phyloP scores from a whole-genome alignment of 495 filamentous ascomycete species.

The Xylaria palmicola region DNA sequence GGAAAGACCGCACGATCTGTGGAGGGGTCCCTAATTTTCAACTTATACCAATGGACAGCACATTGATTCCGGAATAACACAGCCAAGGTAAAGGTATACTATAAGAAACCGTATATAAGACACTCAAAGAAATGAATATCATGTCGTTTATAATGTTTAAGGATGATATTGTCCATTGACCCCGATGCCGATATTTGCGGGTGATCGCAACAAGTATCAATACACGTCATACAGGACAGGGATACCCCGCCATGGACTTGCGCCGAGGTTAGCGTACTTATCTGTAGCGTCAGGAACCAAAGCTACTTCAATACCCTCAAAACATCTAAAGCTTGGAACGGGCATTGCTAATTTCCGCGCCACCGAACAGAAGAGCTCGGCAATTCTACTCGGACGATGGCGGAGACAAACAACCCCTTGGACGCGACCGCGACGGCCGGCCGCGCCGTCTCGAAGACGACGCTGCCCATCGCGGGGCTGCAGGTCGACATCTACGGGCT shows the following conservation, averaged over 20 bases:
- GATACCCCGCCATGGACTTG: neutral
- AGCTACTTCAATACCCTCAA: neutral
- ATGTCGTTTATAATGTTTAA: no score
- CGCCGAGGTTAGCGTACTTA: neutral
- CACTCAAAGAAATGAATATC: no score
- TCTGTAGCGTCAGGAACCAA: neutral
- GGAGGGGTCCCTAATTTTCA: no score
- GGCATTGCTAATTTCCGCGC: neutral
- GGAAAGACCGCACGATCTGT: no score
- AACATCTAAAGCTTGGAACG: neutral
- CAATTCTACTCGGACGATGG: conserved; percentile 17
- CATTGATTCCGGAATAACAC: no score
- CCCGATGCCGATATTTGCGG: no score
- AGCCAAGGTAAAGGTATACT: no score
- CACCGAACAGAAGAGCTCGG: neutral
- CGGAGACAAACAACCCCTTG: conserved; percentile 28
- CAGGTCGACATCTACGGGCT: conserved; percentile 77
- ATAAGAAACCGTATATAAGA: no score
- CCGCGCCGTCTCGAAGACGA: conserved; percentile 56
- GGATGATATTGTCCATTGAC: no score
- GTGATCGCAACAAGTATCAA: neutral
- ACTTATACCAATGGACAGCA: no score
- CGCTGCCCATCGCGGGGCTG: conserved; percentile 72
- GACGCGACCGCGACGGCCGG: conserved; percentile 21
- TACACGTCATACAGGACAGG: neutral